Evolutionary conservation across 768 basidiomycete species (phyloP).

Genomic region (Hypholoma fasciculare): DNA sequence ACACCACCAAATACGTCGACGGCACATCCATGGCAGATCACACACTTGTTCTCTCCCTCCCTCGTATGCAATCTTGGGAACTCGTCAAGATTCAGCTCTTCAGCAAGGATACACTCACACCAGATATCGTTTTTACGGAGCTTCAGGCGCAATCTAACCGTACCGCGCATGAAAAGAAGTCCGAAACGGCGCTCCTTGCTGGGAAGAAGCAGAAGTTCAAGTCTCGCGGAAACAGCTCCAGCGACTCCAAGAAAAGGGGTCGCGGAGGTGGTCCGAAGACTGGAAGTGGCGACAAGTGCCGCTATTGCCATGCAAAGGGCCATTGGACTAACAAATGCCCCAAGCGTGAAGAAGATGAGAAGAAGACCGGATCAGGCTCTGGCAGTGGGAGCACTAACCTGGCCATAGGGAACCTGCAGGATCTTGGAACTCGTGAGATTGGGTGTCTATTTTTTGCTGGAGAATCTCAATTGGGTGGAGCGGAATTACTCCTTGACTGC

Average conservation of each 20-base stretch:
- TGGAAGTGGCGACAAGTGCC: conserved; percentile 14
- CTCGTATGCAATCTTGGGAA: not conserved
- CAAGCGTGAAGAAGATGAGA: not conserved
- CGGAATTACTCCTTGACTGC: conserved; percentile 10
- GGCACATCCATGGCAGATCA: conserved; percentile 5
- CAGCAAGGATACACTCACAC: not conserved
- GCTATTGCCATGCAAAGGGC: conserved; percentile 13
- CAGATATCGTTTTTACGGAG: not conserved
- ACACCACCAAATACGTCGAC: too few species aligned
- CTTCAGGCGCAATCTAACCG: not conserved
- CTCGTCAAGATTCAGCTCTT: conserved; percentile 1
- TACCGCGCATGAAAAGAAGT: not conserved
- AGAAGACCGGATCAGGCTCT: conserved; percentile 6
- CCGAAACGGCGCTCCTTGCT: conserved; percentile 28
- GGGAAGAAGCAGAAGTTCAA: conserved; percentile 20
- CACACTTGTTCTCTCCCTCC: not conserved
- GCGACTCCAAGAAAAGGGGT: conserved; percentile 2
- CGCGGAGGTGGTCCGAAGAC: conserved; percentile 3
- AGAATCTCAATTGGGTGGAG: not conserved
- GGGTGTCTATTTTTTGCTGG: not conserved
- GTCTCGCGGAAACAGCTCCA: not conserved
- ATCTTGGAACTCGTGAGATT: conserved; percentile 6
- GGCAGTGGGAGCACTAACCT: conserved; percentile 6
- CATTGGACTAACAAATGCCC: conserved; percentile 19
- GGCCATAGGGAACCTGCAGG: not conserved